phyloP scores from a whole-genome alignment of 1,139 yeast genomes.

The Kurtzmaniella quercitrusa region DNA sequence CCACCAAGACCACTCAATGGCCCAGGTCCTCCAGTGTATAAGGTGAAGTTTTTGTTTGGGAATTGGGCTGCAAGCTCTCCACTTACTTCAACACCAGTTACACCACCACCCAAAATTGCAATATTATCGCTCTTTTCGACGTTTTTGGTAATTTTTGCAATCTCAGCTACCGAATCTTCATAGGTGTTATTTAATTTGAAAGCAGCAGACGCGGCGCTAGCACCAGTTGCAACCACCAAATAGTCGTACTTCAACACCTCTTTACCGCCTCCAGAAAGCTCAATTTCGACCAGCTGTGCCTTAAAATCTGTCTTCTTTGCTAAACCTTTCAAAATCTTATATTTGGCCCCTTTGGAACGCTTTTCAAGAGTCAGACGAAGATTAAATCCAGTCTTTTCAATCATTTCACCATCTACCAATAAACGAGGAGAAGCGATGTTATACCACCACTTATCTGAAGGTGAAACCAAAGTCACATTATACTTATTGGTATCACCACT shows the following conservation, averaged over 20 bases:
- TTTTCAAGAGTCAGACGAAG: slow-evolving; percentile 16
- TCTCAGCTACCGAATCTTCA: slow-evolving; percentile 12
- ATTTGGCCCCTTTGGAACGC: slow-evolving; percentile 11
- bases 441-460: slow-evolving; percentile 17
- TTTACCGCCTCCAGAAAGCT: slow-evolving; percentile 9
- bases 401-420: slow-evolving; percentile 20
- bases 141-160: slow-evolving; percentile 13
- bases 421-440: slow-evolving; percentile 30
- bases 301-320: slow-evolving; percentile 23
- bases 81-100: slow-evolving; percentile 38
- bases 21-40: slow-evolving; percentile 24
- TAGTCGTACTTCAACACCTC: slow-evolving; percentile 21
- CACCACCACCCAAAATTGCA: slow-evolving; percentile 38
- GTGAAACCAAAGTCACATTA: slow-evolving; percentile 16
- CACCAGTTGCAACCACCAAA: slow-evolving; percentile 32
- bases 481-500: slow-evolving; percentile 15
- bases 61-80: slow-evolving; percentile 28
- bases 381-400: slow-evolving; percentile 17
- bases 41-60: slow-evolving; percentile 18
- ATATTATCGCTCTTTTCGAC: slow-evolving; percentile 20
- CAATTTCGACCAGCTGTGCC: slow-evolving; percentile 10
- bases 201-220: slow-evolving; percentile 19
- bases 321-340: slow-evolving; percentile 18
- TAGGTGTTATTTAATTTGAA: slow-evolving; percentile 23
- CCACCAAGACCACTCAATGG: slow-evolving; percentile 20